Evolutionary conservation across 768 basidiomycete genomes (phyloP), one percentile per base, ranked within the genome.

Genomic region (Amanita phalloides): DNA sequence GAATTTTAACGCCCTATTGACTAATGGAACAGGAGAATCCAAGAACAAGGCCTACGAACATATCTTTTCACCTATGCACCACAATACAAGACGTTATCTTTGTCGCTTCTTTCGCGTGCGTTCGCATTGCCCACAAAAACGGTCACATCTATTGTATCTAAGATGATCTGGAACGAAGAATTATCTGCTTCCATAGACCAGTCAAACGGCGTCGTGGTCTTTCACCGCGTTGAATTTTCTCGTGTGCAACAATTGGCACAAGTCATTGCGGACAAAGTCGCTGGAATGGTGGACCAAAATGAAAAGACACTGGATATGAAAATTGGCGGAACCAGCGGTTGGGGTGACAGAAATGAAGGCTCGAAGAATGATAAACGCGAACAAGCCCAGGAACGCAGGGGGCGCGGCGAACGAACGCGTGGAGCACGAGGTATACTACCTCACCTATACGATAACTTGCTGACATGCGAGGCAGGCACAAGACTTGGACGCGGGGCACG

Each of bases 141-240:
- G 3, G 90, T 97, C 3, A 91, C 86, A 6, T 91, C 92, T 10
- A 82, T 96, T 57, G 88, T 97, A 37, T 94, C 90, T 25, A 90
- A 93, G 68, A 97, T 99, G 96, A 96, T 98, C 60, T 97, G 94
- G 91, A 91, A 78, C 61, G 96, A 97, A 61, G 93, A 97, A 62
- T 73, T 99, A 9, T 75, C 86, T 1, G 96, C 95, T 2, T 94
- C 93, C 13, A 74, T 98, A 50, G 96, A 98, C 65, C 91, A 90
- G 63, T 84, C 90, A 14, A 84, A 84, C 21, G 86, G 83, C 35
- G 92, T 95, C 39, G 78, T 99, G 51, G 84, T 95, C 43, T 93
- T 98, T 75, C 91, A 98, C 63, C 84, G 91, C 51, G 79, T 91
- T 53, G 94, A 97, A 59, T 76, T 89, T 35, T 83, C 87, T 13